Conservation (phyloP, 139 green algal genomes). For the Chlamydomonas sp. region DNA sequence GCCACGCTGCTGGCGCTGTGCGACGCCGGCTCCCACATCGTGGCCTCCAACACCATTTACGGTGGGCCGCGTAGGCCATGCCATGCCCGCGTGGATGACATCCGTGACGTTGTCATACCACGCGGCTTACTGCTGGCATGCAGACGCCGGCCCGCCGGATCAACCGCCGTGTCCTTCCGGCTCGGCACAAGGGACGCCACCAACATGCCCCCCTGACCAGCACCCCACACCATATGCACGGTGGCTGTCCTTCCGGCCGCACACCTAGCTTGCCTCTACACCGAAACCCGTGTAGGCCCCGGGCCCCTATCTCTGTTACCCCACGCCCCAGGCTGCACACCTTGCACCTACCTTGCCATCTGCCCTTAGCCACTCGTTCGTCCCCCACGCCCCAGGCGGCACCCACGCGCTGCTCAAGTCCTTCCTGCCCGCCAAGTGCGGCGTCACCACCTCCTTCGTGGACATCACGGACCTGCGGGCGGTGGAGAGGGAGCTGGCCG, state of each 20-base stretch:
- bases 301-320: neutral
- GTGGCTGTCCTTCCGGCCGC: neutral
- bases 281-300: neutral
- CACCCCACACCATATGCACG: no score
- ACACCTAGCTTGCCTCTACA: neutral
- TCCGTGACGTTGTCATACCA: neutral
- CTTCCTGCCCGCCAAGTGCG: conserved; percentile 71
- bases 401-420: conserved; percentile 69
- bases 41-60: conserved; percentile 68
- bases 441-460: conserved; percentile 75
- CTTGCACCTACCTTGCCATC: neutral
- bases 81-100: neutral
- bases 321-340: neutral
- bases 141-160: neutral
- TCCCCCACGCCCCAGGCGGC: conserved; percentile 51
- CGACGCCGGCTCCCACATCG: conserved; percentile 76
- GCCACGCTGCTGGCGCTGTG: conserved; percentile 69
- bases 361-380: neutral
- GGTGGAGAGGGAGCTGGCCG: conserved; percentile 56
- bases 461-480: conserved; percentile 67
- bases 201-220: neutral
- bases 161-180: neutral
- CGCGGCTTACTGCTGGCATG: neutral
- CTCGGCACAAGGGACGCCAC: neutral
- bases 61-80: conserved; percentile 21